Percentiles rank a stretch among this genome's conserved stretches.
Conservation (phyloP, 495 filamentous ascomycete genomes). For the Neurospora africana region DNA sequence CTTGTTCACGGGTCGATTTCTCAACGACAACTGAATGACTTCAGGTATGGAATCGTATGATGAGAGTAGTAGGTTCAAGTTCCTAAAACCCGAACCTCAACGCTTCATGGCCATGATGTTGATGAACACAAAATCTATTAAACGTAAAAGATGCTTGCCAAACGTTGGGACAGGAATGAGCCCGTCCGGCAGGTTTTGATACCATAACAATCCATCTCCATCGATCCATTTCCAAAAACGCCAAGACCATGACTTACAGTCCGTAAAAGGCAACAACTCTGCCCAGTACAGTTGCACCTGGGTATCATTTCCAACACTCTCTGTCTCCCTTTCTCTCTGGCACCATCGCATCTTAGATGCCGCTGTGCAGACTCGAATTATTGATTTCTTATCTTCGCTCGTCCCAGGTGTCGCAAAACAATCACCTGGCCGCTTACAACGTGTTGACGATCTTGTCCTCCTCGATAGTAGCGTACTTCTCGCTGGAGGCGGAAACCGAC, state of each 20-base stretch:
- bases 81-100: neutral
- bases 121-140: neutral
- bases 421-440: constrained; percentile 2
- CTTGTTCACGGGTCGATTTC: neutral
- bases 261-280: neutral
- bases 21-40: neutral
- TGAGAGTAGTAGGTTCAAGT: neutral
- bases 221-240: neutral
- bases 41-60: neutral
- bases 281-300: neutral
- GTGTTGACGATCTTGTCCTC: constrained; percentile 55
- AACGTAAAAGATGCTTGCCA: neutral
- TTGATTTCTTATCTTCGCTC: neutral
- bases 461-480: constrained; percentile 62
- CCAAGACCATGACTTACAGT: neutral
- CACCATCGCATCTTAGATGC: neutral
- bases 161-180: neutral
- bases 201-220: neutral
- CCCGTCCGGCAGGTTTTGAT: neutral
- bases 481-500: constrained; percentile 54
- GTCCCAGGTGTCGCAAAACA: neutral
- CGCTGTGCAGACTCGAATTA: neutral
- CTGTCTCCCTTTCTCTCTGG: neutral
- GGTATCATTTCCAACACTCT: neutral
- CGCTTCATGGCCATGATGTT: neutral